Evolutionary conservation across 768 basidiomycete species (phyloP), one percentile per base, ranked within the genome.

Genomic region (Xerocomellus dryophilus): DNA sequence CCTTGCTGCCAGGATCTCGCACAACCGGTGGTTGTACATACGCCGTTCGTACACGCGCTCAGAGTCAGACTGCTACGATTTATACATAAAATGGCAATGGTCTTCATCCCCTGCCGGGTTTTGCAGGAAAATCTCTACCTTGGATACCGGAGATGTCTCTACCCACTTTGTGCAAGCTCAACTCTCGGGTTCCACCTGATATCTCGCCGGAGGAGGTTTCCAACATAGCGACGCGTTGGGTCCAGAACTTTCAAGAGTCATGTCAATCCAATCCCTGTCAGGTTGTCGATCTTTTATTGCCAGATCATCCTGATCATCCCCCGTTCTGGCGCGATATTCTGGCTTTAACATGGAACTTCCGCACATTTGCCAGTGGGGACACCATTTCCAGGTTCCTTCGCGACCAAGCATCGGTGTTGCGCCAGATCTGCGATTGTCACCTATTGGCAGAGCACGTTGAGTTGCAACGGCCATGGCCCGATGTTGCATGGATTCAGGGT

Each of bases 281-380:
- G 32, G 17, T 52, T 23, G n/a, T 29, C 21, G 38, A 52, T 1
- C 36, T 52, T 38, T 46, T 52, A 2, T 32, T 39, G 21, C 51
- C 44, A 21, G 31, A 47, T n/a, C 36, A 52, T 15, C 29, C 38
- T 3, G 36, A 52, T 8, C 17, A 32, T 14, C 6, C 51, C 17
- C 9, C 29, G 7, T 25, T 52, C 29, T 52, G 51, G 51, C 51
- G 51, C 36, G 51, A 52, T 17, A 47, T 52, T 25, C 44, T 52
- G 38, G 70, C 77, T 2, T 62, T 83, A 15, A 83, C 83, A 5
- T 80, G 76, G 74, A 74, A 78, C 59, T 77, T 83, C 57, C 73
- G 78, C 20, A 78, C 78, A 5, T 76, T 81, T 59, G 62, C 66
- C 20, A 75, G 73, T 7, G 55, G 61, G 5, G 61, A 64, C 8